Evolutionary conservation across 805 yeast genomes (phyloP).

Genomic region (Myxozyma vanderwaltii): DNA sequence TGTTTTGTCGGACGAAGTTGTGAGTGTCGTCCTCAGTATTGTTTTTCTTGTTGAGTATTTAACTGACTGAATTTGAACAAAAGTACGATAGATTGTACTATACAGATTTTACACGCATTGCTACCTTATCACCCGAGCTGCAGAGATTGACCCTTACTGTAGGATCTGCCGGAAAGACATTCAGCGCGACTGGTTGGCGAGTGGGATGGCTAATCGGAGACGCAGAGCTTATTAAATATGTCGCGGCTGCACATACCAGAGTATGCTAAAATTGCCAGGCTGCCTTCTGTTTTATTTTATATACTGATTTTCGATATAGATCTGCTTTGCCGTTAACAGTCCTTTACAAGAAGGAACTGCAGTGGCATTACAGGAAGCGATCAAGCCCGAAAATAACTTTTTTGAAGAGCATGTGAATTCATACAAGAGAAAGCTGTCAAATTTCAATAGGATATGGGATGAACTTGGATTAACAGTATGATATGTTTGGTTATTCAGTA

Average conservation of each 20-base stretch:
- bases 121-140: constrained; percentile 77
- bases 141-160: constrained; percentile 80
- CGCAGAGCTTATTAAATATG: constrained; percentile 76
- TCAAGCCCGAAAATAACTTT: constrained; percentile 54
- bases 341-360: constrained; percentile 94
- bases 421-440: constrained; percentile 70
- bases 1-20: constrained; percentile 86
- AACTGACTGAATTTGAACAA: not conserved
- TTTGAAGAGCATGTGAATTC: constrained; percentile 68
- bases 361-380: constrained; percentile 65
- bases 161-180: constrained; percentile 96
- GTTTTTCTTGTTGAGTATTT: not conserved
- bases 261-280: too few species aligned
- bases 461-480: constrained; percentile 73
- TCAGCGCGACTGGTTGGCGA: constrained; percentile 99
- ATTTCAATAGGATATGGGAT: constrained; percentile 77
- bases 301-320: constrained; percentile 38
- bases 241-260: constrained; percentile 87
- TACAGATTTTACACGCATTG: constrained; percentile 76
- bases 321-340: constrained; percentile 86
- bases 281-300: too few species aligned
- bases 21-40: not conserved
- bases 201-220: constrained; percentile 94
- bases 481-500: too few species aligned
- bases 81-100: constrained; percentile 82